Evolutionary conservation across 768 basidiomycete species (phyloP).

Genomic region (Chlorophyllum brunneum): DNA sequence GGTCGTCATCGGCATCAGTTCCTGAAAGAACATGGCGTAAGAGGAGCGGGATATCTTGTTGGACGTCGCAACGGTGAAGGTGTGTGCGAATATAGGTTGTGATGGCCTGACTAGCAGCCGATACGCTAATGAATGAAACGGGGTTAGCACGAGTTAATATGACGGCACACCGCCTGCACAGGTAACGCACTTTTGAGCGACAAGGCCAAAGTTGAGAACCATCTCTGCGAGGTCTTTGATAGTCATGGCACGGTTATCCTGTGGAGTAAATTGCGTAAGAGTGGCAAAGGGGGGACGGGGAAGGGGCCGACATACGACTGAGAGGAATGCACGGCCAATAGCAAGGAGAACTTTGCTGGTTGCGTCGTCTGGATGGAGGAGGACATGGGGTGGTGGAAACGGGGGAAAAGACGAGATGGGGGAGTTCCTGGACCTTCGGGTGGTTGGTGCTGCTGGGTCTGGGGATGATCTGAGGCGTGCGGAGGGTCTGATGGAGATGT

Average conservation of each 20-base stretch:
- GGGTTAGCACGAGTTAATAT: conserved; percentile 5
- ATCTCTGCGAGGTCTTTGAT: conserved; percentile 82
- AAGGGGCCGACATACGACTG: conserved; percentile 49
- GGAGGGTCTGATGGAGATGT: conserved; percentile 48
- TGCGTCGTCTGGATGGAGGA: conserved; percentile 74
- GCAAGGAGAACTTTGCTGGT: conserved; percentile 69
- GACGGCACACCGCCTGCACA: conserved; percentile 3
- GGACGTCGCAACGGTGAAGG: conserved; percentile 62
- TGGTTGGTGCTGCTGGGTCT: not conserved
- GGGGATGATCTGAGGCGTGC: conserved; percentile 45
- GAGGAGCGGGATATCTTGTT: conserved; percentile 72
- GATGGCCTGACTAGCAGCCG: conserved; percentile 78
- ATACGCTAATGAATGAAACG: conserved; percentile 43
- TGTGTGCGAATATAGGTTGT: conserved; percentile 80
- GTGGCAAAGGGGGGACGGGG: conserved; percentile 16
- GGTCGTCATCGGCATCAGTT: conserved; percentile 67
- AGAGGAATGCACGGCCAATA: conserved; percentile 67
- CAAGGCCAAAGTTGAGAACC: conserved; percentile 57
- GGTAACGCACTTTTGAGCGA: conserved; percentile 65
- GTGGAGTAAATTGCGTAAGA: conserved; percentile 13
- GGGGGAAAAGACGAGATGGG: conserved; percentile 23
- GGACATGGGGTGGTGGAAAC: conserved; percentile 62
- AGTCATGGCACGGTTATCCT: conserved; percentile 84
- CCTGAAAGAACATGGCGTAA: conserved; percentile 71
- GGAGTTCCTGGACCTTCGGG: conserved; percentile 22